Evolutionary conservation across 2,329 filamentous ascomycete species (phyloP).

Genomic region (Fusarium goolgardi): DNA sequence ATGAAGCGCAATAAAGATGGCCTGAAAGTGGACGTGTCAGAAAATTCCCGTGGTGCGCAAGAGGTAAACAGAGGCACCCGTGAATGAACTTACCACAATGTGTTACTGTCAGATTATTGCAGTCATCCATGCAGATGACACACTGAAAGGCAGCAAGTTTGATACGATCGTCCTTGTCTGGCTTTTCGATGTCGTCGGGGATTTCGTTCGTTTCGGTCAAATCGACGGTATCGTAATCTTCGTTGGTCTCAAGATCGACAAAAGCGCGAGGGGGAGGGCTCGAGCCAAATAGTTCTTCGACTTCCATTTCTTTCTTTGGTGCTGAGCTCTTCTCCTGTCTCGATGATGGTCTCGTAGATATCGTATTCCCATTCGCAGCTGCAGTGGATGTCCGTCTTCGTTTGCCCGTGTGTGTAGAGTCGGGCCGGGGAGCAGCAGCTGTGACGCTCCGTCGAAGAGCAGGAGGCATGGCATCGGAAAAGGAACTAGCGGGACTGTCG

Average conservation of each 20-base stretch:
- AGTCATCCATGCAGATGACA: constrained; percentile 75
- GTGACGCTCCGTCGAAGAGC: constrained; percentile 35
- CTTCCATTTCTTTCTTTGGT: constrained; percentile 32
- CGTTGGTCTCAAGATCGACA: constrained; percentile 25
- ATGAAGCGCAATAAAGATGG: constrained; percentile 73
- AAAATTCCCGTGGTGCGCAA: neutral
- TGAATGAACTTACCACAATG: constrained; percentile 68
- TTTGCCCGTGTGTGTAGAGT: constrained; percentile 41
- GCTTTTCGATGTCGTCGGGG: constrained; percentile 57
- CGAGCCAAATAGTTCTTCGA: constrained; percentile 49
- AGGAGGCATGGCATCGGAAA: constrained; percentile 49
- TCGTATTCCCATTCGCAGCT: constrained; percentile 15
- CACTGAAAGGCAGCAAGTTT: constrained; percentile 71
- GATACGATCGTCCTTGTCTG: constrained; percentile 60
- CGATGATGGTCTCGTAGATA: constrained; percentile 9
- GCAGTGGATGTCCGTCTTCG: constrained; percentile 43
- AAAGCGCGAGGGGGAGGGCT: constrained; percentile 24
- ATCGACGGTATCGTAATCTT: constrained; percentile 51
- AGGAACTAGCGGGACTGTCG: constrained; percentile 46
- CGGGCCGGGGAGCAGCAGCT: constrained; percentile 27
- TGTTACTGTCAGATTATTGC: constrained; percentile 68
- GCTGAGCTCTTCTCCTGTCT: constrained; percentile 20
- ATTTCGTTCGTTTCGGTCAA: constrained; percentile 57
- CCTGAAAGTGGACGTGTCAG: constrained; percentile 56
- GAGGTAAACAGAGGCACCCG: neutral